Percentiles rank a stretch among this genome's conserved stretches.
These are phyloP conservation scores for Pseudogymnoascus sp. DNA, from an alignment of 2,329 filamentous ascomycete species.

Conservation along the genomic window DNA sequence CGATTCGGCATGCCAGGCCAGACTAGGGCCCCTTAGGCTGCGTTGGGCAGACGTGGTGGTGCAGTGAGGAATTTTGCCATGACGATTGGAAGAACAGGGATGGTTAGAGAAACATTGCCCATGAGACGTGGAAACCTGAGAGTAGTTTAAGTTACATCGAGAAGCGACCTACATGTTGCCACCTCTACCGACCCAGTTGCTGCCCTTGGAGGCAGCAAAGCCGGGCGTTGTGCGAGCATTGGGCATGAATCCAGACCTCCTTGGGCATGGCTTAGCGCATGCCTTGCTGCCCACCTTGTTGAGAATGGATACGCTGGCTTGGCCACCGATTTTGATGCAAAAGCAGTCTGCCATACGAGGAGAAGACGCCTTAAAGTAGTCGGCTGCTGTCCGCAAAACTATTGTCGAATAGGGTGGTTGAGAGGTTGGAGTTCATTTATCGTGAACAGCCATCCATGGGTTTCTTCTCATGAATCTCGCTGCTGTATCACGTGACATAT, in stretches of 20 bases:
- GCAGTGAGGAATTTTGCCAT: background rate
- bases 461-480: background rate
- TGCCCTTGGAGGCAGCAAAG: constrained; percentile 2
- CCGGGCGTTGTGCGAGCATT: background rate
- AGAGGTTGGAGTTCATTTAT: constrained; percentile 58
- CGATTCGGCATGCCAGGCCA: background rate
- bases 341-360: background rate
- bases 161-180: background rate
- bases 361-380: constrained; percentile 2
- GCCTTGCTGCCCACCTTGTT: constrained; percentile 6
- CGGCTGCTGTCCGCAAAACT: background rate
- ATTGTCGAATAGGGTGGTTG: constrained; percentile 36
- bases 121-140: background rate
- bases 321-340: background rate
- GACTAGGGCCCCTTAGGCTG: constrained; percentile 1
- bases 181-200: background rate
- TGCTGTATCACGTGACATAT: background rate
- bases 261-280: constrained; percentile 5
- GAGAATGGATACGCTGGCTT: background rate
- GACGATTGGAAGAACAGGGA: background rate
- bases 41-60: constrained; percentile 6
- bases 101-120: background rate
- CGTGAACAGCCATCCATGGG: background rate
- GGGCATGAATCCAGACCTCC: constrained; percentile 5
- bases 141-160: constrained; percentile 4